Conservation (phyloP, 306 rosid genomes). For the Vigna radiata region DNA sequence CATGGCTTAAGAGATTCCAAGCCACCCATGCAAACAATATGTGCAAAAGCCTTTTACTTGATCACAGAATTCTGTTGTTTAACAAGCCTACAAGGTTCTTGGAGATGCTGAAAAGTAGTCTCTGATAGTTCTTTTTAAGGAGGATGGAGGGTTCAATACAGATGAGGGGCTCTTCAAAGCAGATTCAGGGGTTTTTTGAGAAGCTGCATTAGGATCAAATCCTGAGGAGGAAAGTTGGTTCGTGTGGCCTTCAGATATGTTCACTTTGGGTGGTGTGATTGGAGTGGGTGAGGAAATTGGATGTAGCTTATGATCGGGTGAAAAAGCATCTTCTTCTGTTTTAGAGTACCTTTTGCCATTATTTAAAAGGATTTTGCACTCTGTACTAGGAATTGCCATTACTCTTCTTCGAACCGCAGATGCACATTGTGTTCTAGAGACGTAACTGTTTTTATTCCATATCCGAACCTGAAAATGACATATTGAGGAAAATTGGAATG, state of each 20-base stretch:
- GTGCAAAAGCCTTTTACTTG: constrained; percentile 24
- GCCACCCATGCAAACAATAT: constrained; percentile 27
- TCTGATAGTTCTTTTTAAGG: constrained; percentile 80
- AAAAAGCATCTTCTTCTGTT: constrained; percentile 31
- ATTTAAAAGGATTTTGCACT: constrained; percentile 57
- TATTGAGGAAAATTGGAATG: constrained; percentile 7
- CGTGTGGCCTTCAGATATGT: constrained; percentile 61
- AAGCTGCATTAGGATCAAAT: constrained; percentile 45
- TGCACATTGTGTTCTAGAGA: constrained; percentile 50
- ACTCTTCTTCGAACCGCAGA: constrained; percentile 74
- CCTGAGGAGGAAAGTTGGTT: constrained; percentile 48
- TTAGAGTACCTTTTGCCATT: constrained; percentile 46
- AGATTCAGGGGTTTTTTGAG: constrained; percentile 81
- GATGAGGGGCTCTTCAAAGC: constrained; percentile 86
- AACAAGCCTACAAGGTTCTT: constrained; percentile 35
- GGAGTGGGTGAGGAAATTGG: constrained; percentile 44
- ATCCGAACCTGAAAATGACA: constrained; percentile 65
- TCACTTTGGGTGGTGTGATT: constrained; percentile 55
- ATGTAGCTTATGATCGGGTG: constrained; percentile 37
- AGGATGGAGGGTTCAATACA: constrained; percentile 88
- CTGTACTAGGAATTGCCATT: constrained; percentile 73
- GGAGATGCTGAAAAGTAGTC: constrained; percentile 78
- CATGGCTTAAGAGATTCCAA: constrained; percentile 23
- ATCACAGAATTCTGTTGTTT: constrained; percentile 11
- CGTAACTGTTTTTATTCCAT: constrained; percentile 62